Evolutionary conservation across 768 basidiomycete genomes (phyloP), one percentile per base, ranked within the genome.

Genomic region (Phaeotremella skinneri): DNA sequence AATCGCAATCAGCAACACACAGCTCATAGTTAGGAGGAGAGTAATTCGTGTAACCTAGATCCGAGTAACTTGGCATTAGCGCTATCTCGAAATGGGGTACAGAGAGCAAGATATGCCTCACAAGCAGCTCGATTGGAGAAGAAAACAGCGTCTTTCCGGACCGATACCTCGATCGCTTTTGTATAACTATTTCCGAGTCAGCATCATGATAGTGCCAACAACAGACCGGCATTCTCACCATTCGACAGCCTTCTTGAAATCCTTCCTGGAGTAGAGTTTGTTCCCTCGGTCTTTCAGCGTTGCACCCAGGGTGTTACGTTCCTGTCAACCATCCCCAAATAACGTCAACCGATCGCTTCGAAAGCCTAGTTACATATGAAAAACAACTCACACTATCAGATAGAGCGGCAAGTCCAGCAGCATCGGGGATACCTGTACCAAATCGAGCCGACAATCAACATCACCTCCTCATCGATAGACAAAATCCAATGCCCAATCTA

Each of bases 41-140:
- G 82, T 93, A 85, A 81, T 94, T 92, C 77, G 94, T 84, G 78
- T 93, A 96, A 77, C 90, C 90, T 91, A 54, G 7, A 48, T 47
- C 11, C 30, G 29, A 45, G 34, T 50, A 49, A 31, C 14, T 39
- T 26, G 39, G 20, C 39, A 25, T 21, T 52, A 55, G n/a, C 58
- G 49, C 25, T 49, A 58, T 45, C 53, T 59, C 47, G 56, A 52
- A 37, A 51, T 54, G 48, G 47, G 23, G 21, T n/a, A n/a, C 13
- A 39, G 37, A 39, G n/a, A 17, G 3, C 34, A 26, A 26, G 26
- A 25, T 31, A 56, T 4, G 81, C 87, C n/a, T 56, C 59, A 91
- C 94, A 97, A 61, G 96, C 96, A 39, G 94, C 96, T 52, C 96
- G 87, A 78, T 99, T 99, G 78, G 89, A 90, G 83, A 86, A 97